Conservation (phyloP, 1,284 basidiomycete species). For the Cryptococcus wingfieldii region DNA sequence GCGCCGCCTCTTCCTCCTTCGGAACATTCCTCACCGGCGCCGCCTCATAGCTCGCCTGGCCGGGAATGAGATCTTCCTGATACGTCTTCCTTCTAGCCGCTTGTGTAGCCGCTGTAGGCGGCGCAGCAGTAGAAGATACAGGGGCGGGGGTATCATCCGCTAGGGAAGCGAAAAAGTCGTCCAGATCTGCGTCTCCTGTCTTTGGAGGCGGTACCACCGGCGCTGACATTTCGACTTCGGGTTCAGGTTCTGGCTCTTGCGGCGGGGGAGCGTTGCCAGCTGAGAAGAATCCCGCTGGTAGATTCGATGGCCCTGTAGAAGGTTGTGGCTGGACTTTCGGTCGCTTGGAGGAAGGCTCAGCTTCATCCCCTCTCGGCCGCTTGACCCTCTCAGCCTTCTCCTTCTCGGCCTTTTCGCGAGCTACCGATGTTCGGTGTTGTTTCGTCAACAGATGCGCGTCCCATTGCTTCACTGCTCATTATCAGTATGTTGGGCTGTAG, state of each 20-base stretch:
- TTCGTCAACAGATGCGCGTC: constrained; percentile 48
- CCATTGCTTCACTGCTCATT: constrained; percentile 45
- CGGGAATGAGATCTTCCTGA: constrained; percentile 25
- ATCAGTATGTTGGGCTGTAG: background rate
- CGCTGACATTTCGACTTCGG: background rate
- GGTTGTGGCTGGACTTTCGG: constrained; percentile 1
- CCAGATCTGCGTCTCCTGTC: constrained; percentile 45
- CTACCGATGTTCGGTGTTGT: constrained; percentile 44
- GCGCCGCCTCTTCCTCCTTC: constrained; percentile 11
- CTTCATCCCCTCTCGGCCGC: constrained; percentile 1
- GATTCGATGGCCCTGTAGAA: constrained; percentile 2
- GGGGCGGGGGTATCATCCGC: constrained; percentile 19
- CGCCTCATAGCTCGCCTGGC: constrained; percentile 44
- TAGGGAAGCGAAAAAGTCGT: constrained; percentile 47
- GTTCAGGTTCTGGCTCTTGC: background rate
- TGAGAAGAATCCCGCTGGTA: constrained; percentile 42
- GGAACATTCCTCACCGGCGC: constrained; percentile 35
- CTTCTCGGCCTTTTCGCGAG: constrained; percentile 38
- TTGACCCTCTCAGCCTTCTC: constrained; percentile 25
- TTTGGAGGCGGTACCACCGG: constrained; percentile 7
- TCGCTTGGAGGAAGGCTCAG: constrained; percentile 18
- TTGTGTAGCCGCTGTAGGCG: constrained; percentile 6
- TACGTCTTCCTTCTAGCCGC: constrained; percentile 18
- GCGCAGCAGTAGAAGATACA: background rate
- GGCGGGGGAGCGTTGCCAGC: constrained; percentile 14